Evolutionary conservation across 108 stramenopile species (phyloP).

Genomic region (Cyclotella kingstonii): DNA sequence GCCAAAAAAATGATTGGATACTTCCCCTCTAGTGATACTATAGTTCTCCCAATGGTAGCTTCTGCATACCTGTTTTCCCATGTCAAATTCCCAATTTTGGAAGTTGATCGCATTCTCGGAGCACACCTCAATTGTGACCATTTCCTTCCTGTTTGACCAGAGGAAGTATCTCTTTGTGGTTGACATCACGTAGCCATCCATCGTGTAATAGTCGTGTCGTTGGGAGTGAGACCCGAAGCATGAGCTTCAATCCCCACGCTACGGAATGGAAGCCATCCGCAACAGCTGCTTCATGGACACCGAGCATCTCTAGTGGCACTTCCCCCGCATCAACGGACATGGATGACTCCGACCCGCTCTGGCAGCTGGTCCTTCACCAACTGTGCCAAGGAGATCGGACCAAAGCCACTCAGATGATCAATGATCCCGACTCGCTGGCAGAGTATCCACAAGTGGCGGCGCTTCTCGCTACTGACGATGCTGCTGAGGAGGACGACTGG

Average conservation of each 20-base stretch:
- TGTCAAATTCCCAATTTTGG: too few species aligned
- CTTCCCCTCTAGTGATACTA: too few species aligned
- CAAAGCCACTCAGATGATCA: slow-evolving; percentile 70
- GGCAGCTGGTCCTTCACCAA: slow-evolving; percentile 73
- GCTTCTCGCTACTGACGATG: slow-evolving; percentile 17
- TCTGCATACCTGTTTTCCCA: too few species aligned
- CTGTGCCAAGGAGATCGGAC: slow-evolving; percentile 74
- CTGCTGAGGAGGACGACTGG: slow-evolving; percentile 23
- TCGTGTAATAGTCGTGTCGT: too few species aligned
- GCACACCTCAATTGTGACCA: too few species aligned
- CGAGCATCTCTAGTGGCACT: slow-evolving; percentile 44
- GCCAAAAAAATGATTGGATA: too few species aligned
- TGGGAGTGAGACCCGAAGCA: not conserved
- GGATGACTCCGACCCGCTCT: slow-evolving; percentile 88
- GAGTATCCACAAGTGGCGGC: slow-evolving; percentile 77
- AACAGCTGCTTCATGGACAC: slow-evolving; percentile 77
- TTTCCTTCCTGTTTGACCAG: too few species aligned
- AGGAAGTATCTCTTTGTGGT: too few species aligned
- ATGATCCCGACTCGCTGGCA: slow-evolving; percentile 74
- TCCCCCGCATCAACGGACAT: slow-evolving; percentile 52
- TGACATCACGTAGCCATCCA: too few species aligned
- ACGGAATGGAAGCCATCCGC: slow-evolving; percentile 77
- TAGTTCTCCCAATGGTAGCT: too few species aligned
- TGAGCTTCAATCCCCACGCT: slow-evolving; percentile 62
- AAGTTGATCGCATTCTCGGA: too few species aligned